A percentile compares a stretch with the other conserved stretches of the same genome.
Conservation (phyloP, 129 eudicot species). For the Gnaphalium uliginosum region DNA sequence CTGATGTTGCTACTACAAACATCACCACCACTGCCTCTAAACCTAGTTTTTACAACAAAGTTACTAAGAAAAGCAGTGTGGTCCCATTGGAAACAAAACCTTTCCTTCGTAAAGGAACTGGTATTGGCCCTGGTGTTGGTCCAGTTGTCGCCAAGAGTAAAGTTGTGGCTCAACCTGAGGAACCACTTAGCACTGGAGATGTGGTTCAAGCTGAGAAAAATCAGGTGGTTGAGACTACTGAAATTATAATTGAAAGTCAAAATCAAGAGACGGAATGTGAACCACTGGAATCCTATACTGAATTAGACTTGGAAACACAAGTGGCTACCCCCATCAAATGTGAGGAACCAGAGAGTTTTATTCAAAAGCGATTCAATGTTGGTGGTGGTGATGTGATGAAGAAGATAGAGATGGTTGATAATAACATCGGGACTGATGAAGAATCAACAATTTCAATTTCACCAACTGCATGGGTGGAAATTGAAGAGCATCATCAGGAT, state of each 20-base stretch:
- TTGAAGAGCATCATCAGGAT: slow-evolving; percentile 57
- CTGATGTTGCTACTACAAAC: slow-evolving; percentile 38
- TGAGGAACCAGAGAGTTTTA: slow-evolving; percentile 35
- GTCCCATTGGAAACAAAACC: slow-evolving; percentile 96
- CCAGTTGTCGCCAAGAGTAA: slow-evolving; percentile 58
- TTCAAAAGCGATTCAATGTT: slow-evolving; percentile 24
- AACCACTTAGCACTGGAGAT: slow-evolving; percentile 42
- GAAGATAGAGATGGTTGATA: slow-evolving; percentile 28
- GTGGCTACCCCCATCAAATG: slow-evolving; percentile 33
- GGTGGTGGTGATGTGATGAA: slow-evolving; percentile 28
- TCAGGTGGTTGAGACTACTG: slow-evolving; percentile 42
- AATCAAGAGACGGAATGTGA: slow-evolving; percentile 43
- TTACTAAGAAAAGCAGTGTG: slow-evolving; percentile 86
- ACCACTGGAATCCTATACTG: slow-evolving; percentile 25
- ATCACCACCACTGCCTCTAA: slow-evolving; percentile 39
- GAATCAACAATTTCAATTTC: slow-evolving; percentile 66
- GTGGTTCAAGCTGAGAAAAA: slow-evolving; percentile 33
- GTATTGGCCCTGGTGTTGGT: slow-evolving; percentile 51
- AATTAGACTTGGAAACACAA: slow-evolving; percentile 31
- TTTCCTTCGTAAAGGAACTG: slow-evolving; percentile 74
- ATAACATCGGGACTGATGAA: slow-evolving; percentile 43
- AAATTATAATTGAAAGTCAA: slow-evolving; percentile 17
- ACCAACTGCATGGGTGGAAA: slow-evolving; percentile 94
- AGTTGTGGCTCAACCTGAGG: slow-evolving; percentile 43
- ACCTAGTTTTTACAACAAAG: slow-evolving; percentile 74